phyloP scores from a whole-genome alignment of 2,329 filamentous ascomycete species.

The Zalaria obscura region DNA sequence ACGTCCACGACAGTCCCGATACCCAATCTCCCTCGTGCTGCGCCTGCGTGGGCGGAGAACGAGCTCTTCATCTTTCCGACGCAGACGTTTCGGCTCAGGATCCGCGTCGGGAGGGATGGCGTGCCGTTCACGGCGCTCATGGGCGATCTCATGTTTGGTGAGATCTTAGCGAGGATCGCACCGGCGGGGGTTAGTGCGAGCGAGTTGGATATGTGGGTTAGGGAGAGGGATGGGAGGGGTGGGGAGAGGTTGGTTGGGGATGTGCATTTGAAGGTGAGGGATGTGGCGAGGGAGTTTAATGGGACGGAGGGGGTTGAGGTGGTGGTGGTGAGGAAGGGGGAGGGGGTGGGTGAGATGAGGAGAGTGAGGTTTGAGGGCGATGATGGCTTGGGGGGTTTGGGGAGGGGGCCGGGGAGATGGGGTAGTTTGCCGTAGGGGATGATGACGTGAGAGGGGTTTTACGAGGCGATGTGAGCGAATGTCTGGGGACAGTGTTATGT shows the following conservation, averaged over 20 bases:
- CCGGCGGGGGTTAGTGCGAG: background rate
- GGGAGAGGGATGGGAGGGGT: background rate
- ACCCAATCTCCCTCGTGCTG: background rate
- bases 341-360: background rate
- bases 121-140: background rate
- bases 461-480: background rate
- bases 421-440: background rate
- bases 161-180: background rate
- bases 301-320: background rate
- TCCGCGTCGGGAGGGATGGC: background rate
- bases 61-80: background rate
- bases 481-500: too few species aligned
- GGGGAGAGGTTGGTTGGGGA: background rate
- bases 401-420: background rate
- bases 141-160: background rate
- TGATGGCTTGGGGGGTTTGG: background rate
- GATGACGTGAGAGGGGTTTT: background rate
- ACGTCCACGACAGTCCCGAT: background rate
- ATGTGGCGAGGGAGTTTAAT: background rate
- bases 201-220: background rate
- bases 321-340: background rate
- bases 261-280: background rate
- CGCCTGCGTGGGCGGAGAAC: background rate
- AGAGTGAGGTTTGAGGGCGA: background rate
- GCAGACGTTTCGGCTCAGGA: background rate